Percentiles rank a stretch among this genome's conserved stretches.
phyloP scores from a whole-genome alignment of 2,329 filamentous ascomycete genomes.

The Ceratocystis ficicola region DNA sequence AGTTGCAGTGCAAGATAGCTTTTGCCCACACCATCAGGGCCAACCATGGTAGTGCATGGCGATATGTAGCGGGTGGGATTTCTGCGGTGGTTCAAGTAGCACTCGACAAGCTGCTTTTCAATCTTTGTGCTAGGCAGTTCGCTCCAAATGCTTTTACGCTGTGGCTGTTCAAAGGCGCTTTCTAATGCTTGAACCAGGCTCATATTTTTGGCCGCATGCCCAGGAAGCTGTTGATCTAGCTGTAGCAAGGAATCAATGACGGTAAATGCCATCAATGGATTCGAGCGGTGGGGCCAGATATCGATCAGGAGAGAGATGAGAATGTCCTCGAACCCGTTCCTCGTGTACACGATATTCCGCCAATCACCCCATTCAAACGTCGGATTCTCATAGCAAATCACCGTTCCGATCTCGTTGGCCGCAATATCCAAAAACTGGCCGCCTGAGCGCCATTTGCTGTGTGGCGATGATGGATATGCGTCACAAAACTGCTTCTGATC shows the following conservation, averaged over 20 bases:
- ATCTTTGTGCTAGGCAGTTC: slow-evolving; percentile 16
- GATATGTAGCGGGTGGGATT: slow-evolving; percentile 20
- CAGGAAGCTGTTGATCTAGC: slow-evolving; percentile 10
- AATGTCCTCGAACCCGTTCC: slow-evolving; percentile 19
- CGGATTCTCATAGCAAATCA: slow-evolving; percentile 19
- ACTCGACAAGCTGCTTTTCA: slow-evolving; percentile 6
- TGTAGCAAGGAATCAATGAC: slow-evolving; percentile 16
- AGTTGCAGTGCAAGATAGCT: slow-evolving; percentile 18
- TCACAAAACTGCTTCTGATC: slow-evolving; percentile 14
- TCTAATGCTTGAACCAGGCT: slow-evolving; percentile 4
- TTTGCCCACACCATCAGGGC: slow-evolving; percentile 20
- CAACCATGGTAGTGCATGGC: slow-evolving; percentile 17
- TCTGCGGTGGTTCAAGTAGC: slow-evolving; percentile 15
- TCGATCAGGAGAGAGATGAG: slow-evolving; percentile 15
- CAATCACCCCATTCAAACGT: slow-evolving; percentile 20
- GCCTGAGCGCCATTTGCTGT: slow-evolving; percentile 15
- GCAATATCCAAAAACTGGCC: slow-evolving; percentile 21
- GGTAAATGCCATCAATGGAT: slow-evolving; percentile 10
- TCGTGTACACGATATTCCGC: slow-evolving; percentile 20
- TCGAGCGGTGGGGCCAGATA: slow-evolving; percentile 16
- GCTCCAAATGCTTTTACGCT: slow-evolving; percentile 18
- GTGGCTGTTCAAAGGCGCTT: slow-evolving; percentile 18
- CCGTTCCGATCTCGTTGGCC: slow-evolving; percentile 19
- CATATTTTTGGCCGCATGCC: not conserved
- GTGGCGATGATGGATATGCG: slow-evolving; percentile 11